Percentiles rank a stretch among this genome's conserved stretches.
These are phyloP conservation scores for Oenanthe sinensis DNA, from an alignment of 129 eudicot species.

Conservation along the genomic window DNA sequence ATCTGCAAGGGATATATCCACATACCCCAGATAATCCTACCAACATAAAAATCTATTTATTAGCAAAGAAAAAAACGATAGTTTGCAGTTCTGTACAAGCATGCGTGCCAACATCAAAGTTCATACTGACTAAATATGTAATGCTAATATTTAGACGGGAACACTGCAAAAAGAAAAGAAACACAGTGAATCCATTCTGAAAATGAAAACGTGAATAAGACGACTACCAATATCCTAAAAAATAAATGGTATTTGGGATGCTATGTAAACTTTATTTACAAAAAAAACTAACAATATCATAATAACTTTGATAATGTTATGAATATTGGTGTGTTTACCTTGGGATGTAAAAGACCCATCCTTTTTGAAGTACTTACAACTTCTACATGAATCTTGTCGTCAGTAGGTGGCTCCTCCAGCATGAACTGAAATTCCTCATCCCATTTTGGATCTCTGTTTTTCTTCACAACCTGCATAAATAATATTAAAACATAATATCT, in stretches of 20 bases:
- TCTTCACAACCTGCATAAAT: slow-evolving; percentile 48
- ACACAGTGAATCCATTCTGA: background rate
- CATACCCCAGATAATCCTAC: slow-evolving; percentile 74
- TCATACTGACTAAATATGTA: background rate
- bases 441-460: slow-evolving; percentile 86
- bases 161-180: background rate
- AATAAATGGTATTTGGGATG: background rate
- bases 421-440: slow-evolving; percentile 75
- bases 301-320: background rate
- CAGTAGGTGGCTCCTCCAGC: slow-evolving; percentile 80
- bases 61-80: background rate
- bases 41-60: background rate
- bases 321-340: slow-evolving; percentile 34
- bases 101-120: background rate
- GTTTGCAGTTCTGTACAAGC: background rate
- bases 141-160: background rate
- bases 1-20: slow-evolving; percentile 63
- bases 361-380: slow-evolving; percentile 69
- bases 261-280: background rate
- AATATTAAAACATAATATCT: background rate
- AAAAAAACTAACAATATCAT: background rate
- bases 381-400: slow-evolving; percentile 75
- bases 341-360: slow-evolving; percentile 73
- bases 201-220: background rate
- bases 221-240: background rate